phyloP scores from a whole-genome alignment of 2,329 filamentous ascomycete genomes.

The Neocucurbitaria cava region DNA sequence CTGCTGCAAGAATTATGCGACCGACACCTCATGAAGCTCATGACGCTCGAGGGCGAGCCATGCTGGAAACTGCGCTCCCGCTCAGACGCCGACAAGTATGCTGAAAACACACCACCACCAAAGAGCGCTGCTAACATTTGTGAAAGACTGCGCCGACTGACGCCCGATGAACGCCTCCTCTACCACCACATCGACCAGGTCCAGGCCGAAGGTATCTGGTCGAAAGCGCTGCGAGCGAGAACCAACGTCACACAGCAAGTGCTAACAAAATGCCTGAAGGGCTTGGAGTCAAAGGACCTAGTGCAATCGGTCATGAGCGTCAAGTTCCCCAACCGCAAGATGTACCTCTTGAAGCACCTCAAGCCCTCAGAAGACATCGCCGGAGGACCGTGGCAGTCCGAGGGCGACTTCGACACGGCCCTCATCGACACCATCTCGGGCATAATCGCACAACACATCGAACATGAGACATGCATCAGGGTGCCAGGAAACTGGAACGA shows the following conservation, averaged over 20 bases:
- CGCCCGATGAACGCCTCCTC: slow-evolving; percentile 78
- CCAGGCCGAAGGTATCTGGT: slow-evolving; percentile 88
- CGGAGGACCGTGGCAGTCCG: slow-evolving; percentile 93
- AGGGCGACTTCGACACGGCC: slow-evolving; percentile 85
- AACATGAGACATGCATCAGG: slow-evolving; percentile 73
- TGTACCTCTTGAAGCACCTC: slow-evolving; percentile 90
- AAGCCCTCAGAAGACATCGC: slow-evolving; percentile 88
- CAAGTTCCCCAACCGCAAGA: slow-evolving; percentile 88
- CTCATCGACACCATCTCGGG: slow-evolving; percentile 81
- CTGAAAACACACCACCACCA: neutral
- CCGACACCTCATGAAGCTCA: slow-evolving; percentile 47
- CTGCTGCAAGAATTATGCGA: slow-evolving; percentile 45
- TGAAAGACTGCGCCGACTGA: slow-evolving; percentile 55
- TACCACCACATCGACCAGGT: slow-evolving; percentile 89
- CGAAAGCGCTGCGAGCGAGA: slow-evolving; percentile 78
- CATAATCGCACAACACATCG: slow-evolving; percentile 76
- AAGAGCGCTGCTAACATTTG: slow-evolving; percentile 12
- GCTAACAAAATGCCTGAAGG: slow-evolving; percentile 82
- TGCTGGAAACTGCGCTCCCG: slow-evolving; percentile 48
- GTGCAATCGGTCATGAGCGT: slow-evolving; percentile 92
- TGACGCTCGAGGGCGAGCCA: slow-evolving; percentile 44
- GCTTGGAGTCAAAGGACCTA: slow-evolving; percentile 79
- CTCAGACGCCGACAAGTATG: slow-evolving; percentile 47
- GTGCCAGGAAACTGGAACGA: slow-evolving; percentile 53
- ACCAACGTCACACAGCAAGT: slow-evolving; percentile 85